Evolutionary conservation across 345 rosid genomes (phyloP).

Genomic region (Garcia nutans): DNA sequence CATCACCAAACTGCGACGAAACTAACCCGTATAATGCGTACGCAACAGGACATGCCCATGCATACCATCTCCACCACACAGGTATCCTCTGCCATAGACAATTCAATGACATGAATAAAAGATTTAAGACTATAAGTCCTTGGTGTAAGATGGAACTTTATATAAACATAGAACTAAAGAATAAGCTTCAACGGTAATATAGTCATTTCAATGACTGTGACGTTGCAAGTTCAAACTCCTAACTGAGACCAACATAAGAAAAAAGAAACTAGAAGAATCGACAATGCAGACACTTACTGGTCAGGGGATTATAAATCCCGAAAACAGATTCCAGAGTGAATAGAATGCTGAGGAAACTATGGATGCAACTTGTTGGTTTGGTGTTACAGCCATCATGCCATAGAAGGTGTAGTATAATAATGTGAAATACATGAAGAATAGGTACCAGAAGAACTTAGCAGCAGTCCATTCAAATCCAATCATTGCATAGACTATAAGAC

Average conservation of each 20-base stretch:
- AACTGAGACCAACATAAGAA: too few relatives aligned
- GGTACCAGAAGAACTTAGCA: slow-evolving; percentile 60
- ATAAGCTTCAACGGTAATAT: too few relatives aligned
- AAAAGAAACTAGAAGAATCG: not conserved
- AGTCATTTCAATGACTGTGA: too few relatives aligned
- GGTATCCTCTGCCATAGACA: slow-evolving; percentile 39
- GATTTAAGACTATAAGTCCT: not conserved
- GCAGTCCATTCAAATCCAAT: slow-evolving; percentile 62
- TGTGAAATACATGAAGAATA: slow-evolving; percentile 60
- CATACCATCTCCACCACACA: slow-evolving; percentile 55
- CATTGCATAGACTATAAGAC: slow-evolving; percentile 65
- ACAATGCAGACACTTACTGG: slow-evolving; percentile 34
- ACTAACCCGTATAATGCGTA: slow-evolving; percentile 46
- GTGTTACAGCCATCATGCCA: slow-evolving; percentile 81
- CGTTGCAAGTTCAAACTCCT: too few relatives aligned
- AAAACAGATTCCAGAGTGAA: slow-evolving; percentile 56
- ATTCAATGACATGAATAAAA: not conserved
- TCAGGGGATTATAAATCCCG: slow-evolving; percentile 64
- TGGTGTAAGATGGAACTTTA: too few relatives aligned
- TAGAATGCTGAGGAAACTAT: slow-evolving; percentile 56
- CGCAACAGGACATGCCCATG: slow-evolving; percentile 36
- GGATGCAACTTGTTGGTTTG: slow-evolving; percentile 56
- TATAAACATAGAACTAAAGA: too few relatives aligned
- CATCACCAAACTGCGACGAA: slow-evolving; percentile 40
- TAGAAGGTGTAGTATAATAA: slow-evolving; percentile 68